Percentiles rank a stretch among this genome's conserved stretches.
These are phyloP conservation scores for Termitomyces eurrhizus DNA, from an alignment of 768 basidiomycete genomes.

Conservation along the genomic window DNA sequence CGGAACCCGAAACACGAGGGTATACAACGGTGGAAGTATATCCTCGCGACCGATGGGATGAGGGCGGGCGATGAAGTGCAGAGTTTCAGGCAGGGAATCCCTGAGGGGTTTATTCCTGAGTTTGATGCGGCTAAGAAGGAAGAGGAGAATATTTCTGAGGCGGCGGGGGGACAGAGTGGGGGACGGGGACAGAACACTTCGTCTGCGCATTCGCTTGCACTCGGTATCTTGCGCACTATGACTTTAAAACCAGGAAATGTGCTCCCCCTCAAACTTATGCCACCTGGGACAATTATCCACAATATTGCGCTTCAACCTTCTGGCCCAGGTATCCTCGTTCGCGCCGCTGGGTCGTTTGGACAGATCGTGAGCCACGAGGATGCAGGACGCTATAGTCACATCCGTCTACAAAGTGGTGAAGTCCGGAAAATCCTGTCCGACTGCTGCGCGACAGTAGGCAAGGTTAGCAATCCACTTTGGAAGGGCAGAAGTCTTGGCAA, in stretches of 20 bases:
- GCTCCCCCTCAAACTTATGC: constrained; percentile 86
- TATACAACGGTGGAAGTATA: constrained; percentile 75
- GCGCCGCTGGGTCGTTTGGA: constrained; percentile 85
- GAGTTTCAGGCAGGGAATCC: constrained; percentile 81
- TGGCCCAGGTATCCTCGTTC: constrained; percentile 79
- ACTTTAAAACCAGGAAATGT: constrained; percentile 92
- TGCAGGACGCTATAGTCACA: constrained; percentile 67
- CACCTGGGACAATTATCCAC: constrained; percentile 89
- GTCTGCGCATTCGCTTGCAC: constrained; percentile 62
- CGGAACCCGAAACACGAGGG: constrained; percentile 52
- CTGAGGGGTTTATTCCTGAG: constrained; percentile 66
- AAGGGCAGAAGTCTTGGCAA: constrained; percentile 84
- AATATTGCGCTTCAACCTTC: constrained; percentile 71
- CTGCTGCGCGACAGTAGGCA: constrained; percentile 87
- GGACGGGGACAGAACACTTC: constrained; percentile 9
- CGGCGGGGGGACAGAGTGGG: constrained; percentile 13
- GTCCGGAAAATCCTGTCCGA: constrained; percentile 78
- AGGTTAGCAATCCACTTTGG: constrained; percentile 89
- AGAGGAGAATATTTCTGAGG: constrained; percentile 11
- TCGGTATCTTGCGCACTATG: constrained; percentile 79
- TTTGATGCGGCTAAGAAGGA: constrained; percentile 27
- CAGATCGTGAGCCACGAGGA: constrained; percentile 79
- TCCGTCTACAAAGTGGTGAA: constrained; percentile 90
- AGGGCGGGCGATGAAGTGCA: constrained; percentile 85
- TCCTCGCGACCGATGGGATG: constrained; percentile 87